Base-by-base conservation (phyloP, 257 asterid species). In the Eustoma russellianum region DNA sequence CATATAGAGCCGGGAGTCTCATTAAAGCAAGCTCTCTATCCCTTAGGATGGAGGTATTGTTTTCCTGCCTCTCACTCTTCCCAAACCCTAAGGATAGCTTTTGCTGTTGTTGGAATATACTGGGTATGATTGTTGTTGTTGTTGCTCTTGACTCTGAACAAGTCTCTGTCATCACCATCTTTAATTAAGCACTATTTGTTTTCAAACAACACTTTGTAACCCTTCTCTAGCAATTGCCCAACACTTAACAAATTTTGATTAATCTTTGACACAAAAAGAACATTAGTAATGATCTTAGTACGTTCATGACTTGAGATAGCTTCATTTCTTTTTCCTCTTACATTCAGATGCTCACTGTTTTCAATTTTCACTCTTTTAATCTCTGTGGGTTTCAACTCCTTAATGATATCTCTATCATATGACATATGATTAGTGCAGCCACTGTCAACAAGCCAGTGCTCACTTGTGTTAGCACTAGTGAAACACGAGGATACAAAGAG, bases 181-280 rank as follows among this genome's bases (percentile, higher is more conserved):
- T 67, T 0, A 52, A 18, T 48, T 57, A n/a, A n/a, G n/a, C n/a
- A n/a, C n/a, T n/a, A n/a, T n/a, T n/a, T n/a, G n/a, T n/a, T n/a
- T n/a, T n/a, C n/a, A n/a, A n/a, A n/a, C n/a, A n/a, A n/a, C n/a
- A n/a, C 17, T 15, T 51, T 51, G 52, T 7, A 58, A 1, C 56
- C 61, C 9, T 64, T 56, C n/a, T 56, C 45, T 35, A 55, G 16
- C 11, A 47, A 10, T 3, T 55, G 52, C 0, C 69, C 53, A 9
- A 56, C 59, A 56, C 41, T 56, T 1, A 60, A 2, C 33, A 61
- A 43, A 9, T 61, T 61, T 4, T 24, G 59, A n/a, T n/a, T n/a
- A n/a, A 41, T 43, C 41, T 52, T 19, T 8, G 28, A 59, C 4
- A 33, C 60, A 62, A 8, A 52, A 62, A 46, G 3, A 53, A 24